A percentile compares a stretch with the other conserved stretches of the same genome.
Conservation (phyloP, 2,329 filamentous ascomycete genomes). For the Paracorniculantispora psalliotae region DNA sequence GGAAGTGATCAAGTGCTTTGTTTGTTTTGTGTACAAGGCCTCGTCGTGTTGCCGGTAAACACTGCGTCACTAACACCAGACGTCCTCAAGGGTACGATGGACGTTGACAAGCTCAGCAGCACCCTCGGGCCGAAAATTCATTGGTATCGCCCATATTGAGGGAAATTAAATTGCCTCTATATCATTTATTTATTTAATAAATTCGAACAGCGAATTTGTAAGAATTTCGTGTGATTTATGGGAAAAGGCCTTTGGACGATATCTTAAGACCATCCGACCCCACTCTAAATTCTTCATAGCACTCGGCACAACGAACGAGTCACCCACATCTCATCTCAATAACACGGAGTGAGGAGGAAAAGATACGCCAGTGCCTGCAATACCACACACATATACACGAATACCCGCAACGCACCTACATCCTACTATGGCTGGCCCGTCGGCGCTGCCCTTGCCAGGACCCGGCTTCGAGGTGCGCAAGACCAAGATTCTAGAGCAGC, state of each 20-base stretch:
- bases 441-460: slow-evolving; percentile 26
- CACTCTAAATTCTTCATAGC: slow-evolving; percentile 1
- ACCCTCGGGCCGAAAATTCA: no score
- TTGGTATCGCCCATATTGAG: no score
- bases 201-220: no score
- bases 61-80: background rate
- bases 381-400: background rate
- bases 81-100: background rate
- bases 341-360: background rate
- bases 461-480: slow-evolving; percentile 58
- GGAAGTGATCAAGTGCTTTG: background rate
- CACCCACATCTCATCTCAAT: background rate
- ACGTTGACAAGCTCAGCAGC: no score
- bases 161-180: no score
- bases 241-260: no score
- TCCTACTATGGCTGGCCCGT: background rate
- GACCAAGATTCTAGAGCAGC: slow-evolving; percentile 62
- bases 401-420: background rate
- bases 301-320: background rate
- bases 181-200: no score
- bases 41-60: background rate
- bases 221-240: no score
- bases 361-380: background rate
- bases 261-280: no score
- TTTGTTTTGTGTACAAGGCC: background rate